Conservation (phyloP, 768 basidiomycete genomes). For the Pleurotus pulmonarius region DNA sequence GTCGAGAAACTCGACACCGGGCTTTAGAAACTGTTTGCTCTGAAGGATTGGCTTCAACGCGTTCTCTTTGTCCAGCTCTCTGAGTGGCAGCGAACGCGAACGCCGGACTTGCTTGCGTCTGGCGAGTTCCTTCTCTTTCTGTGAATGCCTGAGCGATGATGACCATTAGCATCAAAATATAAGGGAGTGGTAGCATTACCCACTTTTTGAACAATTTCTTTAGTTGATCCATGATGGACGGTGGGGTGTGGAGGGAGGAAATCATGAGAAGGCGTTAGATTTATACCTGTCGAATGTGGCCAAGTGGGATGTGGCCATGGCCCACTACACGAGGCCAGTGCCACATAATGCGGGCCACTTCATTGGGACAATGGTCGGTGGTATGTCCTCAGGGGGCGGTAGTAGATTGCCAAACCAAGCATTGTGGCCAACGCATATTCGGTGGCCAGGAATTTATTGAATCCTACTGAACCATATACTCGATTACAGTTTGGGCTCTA, state of each 20-base stretch:
- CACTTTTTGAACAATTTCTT: slow-evolving; percentile 3
- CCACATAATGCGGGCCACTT: too few species aligned
- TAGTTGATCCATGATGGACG: background rate
- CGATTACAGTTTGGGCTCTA: background rate
- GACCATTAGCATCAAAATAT: background rate
- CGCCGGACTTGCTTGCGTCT: background rate
- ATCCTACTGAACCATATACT: background rate
- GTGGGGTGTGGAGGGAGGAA: background rate
- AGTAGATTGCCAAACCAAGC: too few species aligned
- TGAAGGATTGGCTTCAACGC: background rate
- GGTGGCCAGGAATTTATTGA: background rate
- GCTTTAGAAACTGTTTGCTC: background rate
- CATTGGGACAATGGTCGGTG: too few species aligned
- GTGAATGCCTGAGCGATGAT: background rate
- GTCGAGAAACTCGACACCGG: background rate
- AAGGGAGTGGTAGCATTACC: background rate
- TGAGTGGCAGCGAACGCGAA: slow-evolving; percentile 2
- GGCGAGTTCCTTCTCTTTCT: background rate
- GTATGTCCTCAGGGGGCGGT: too few species aligned
- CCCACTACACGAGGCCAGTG: too few species aligned
- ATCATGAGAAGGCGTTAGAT: background rate
- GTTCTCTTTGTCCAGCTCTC: background rate
- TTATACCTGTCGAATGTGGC: background rate
- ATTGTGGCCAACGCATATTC: background rate
- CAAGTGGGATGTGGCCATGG: background rate